Percentiles rank a stretch among this genome's conserved stretches.
These are phyloP conservation scores for Zea luxurians DNA, from an alignment of 176 grass and related monocot genomes.

Conservation along the genomic window DNA sequence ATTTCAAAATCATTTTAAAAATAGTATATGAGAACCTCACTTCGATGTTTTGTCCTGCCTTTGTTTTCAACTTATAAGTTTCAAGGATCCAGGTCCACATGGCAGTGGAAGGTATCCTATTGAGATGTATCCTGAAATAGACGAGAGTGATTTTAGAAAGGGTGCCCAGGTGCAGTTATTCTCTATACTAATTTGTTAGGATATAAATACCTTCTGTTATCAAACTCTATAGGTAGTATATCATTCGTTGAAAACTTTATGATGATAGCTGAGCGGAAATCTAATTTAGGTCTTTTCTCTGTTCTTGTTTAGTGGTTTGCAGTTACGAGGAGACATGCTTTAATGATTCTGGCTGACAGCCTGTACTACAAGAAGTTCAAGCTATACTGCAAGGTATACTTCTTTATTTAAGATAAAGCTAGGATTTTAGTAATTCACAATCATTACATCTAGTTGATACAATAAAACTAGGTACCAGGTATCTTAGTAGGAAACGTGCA, in stretches of 20 bases:
- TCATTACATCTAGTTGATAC: no score
- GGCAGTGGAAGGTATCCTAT: constrained; percentile 84
- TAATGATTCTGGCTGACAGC: constrained; percentile 84
- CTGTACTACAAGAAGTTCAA: constrained; percentile 99
- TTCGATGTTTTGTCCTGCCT: constrained; percentile 33
- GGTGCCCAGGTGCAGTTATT: constrained; percentile 78
- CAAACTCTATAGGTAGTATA: constrained; percentile 32
- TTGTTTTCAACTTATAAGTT: constrained; percentile 60
- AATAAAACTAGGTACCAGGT: background rate
- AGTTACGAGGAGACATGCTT: constrained; percentile 86
- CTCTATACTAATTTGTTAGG: constrained; percentile 22
- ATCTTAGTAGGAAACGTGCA: constrained; percentile 8
- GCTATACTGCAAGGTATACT: constrained; percentile 93
- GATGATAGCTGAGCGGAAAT: constrained; percentile 17
- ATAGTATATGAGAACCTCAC: constrained; percentile 1
- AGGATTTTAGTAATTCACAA: no score
- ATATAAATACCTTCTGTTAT: constrained; percentile 13
- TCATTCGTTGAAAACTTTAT: background rate
- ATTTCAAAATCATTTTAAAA: constrained; percentile 30
- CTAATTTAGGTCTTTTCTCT: constrained; percentile 28
- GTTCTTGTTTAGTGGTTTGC: constrained; percentile 86
- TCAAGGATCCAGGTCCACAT: constrained; percentile 96
- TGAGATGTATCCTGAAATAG: constrained; percentile 83
- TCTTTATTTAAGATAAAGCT: background rate
- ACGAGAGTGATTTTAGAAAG: constrained; percentile 87